These are phyloP conservation scores for Tricharina praecox DNA, from an alignment of 495 filamentous ascomycete species.

Conservation along the genomic window DNA sequence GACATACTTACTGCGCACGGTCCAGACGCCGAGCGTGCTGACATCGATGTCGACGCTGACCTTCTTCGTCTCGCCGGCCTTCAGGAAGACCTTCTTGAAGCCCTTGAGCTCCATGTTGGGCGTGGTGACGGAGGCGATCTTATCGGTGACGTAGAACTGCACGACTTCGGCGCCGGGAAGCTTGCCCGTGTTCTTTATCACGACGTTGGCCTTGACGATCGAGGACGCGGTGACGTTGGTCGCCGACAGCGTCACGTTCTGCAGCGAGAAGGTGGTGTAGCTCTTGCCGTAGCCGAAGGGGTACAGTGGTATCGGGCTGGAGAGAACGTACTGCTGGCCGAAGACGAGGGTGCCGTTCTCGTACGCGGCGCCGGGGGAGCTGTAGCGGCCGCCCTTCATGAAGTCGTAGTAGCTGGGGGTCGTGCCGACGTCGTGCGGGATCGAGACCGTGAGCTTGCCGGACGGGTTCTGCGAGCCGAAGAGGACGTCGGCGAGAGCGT, in stretches of 20 bases:
- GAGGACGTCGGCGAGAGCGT: conserved; percentile 33
- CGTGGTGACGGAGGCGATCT: conserved; percentile 44
- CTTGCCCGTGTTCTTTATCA: conserved; percentile 39
- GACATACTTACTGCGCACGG: conserved; percentile 47
- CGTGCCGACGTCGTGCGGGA: conserved; percentile 46
- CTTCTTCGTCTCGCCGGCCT: conserved; percentile 40
- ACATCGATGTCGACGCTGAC: conserved; percentile 39
- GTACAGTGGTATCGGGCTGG: conserved; percentile 40
- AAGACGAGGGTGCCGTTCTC: conserved; percentile 45
- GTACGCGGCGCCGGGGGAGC: conserved; percentile 33
- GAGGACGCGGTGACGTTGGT: conserved; percentile 31
- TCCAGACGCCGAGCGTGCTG: conserved; percentile 40
- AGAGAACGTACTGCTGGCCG: conserved; percentile 48
- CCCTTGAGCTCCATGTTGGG: conserved; percentile 51
- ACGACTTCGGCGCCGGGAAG: conserved; percentile 49
- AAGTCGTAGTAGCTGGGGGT: conserved; percentile 56
- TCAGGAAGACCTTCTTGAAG: conserved; percentile 48
- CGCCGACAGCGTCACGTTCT: conserved; percentile 32
- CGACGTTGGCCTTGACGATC: conserved; percentile 38
- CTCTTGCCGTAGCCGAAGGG: conserved; percentile 53
- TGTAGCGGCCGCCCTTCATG: conserved; percentile 43
- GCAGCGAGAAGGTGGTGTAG: conserved; percentile 46
- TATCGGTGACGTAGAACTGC: conserved; percentile 47
- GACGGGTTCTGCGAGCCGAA: conserved; percentile 33
- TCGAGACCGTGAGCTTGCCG: conserved; percentile 38